A percentile compares a stretch with the other conserved stretches of the same genome.
These are phyloP conservation scores for Zoysia matrella DNA, from an alignment of 202 grass and related monocot genomes.

Conservation along the genomic window DNA sequence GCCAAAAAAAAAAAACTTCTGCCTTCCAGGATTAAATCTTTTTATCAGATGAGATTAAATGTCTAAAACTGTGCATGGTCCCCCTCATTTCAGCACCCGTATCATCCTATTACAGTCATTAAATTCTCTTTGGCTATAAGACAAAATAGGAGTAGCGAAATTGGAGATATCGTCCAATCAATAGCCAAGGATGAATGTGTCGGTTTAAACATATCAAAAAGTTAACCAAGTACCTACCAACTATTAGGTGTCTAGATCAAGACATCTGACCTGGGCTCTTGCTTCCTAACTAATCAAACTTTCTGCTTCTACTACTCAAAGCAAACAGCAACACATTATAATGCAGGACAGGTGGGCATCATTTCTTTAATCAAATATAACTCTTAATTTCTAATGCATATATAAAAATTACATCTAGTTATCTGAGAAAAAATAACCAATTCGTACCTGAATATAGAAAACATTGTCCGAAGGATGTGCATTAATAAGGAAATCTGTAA, in stretches of 20 bases:
- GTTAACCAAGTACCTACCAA: constrained; percentile 51
- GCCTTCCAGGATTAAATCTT: constrained; percentile 13
- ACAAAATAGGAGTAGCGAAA: constrained; percentile 21
- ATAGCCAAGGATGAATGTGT: not conserved
- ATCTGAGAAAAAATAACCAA: constrained; percentile 10
- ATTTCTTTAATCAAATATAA: constrained; percentile 22
- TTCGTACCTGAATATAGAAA: constrained; percentile 85
- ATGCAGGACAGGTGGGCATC: not conserved
- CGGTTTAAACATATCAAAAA: constrained; percentile 44
- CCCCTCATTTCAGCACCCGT: not conserved
- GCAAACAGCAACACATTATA: not conserved
- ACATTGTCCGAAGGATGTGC: constrained; percentile 96
- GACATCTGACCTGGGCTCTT: constrained; percentile 48
- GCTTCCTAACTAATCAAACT: constrained; percentile 41
- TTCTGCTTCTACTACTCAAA: constrained; percentile 27
- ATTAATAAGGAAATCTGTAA: constrained; percentile 78
- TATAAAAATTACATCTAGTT: not conserved
- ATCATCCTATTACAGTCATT: constrained; percentile 11
- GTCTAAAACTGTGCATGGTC: not conserved
- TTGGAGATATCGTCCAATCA: not conserved
- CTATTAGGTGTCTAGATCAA: constrained; percentile 52
- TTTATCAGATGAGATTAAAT: not conserved
- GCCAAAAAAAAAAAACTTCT: not conserved
- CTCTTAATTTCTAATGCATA: not conserved
- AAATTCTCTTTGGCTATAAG: not conserved